Base-by-base conservation (phyloP, 495 filamentous ascomycete species). In the Darksidea phi region DNA sequence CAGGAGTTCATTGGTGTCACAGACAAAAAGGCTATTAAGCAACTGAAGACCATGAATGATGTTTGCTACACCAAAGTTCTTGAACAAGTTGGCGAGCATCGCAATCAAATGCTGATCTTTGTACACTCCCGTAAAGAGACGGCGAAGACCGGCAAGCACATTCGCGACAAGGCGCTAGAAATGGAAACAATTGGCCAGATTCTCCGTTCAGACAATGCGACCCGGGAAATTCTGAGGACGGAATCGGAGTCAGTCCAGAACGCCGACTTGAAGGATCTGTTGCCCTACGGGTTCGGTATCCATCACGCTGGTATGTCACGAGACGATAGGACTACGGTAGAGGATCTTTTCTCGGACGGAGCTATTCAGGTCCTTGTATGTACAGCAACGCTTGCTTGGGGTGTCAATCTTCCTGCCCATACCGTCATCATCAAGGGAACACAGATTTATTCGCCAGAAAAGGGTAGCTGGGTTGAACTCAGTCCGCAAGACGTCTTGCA, bases 11-110 rank as follows among this genome's bases (percentile, higher is more conserved):
- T 99, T 70, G 94, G 95, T 51, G 87, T 99, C 32, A 96, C 91
- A 0, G 94, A 99, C 61, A 95, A 92, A 75, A 99, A 99, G 68
- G 89, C 94, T 17, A 99, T 97, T 77, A 99, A 97, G 76, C 94
- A 99, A 75, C 79, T 99, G 48, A 96, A 97, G 81, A 95, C 88
- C 0, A 99, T 99, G 94, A 99, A 99, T 62, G 94, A 99, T 67
- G 91, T 99, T 37, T 95, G 90, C 50, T 97, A 99, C 72, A 95
- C 86, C 46, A 99, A 99, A 71, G 92, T 97, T 18, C 82, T 99
- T 61, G 94, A 99, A 72, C 94, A 98, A 69, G 94, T 97, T 23
- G 93, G 92, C 0, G 83, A 85, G 51, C 86, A 93, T 59, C 82
- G 86, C 56, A 91, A 96, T 67, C 94, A 99, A 74, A 96, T 99